These are phyloP conservation scores for Antitrichia curtipendula DNA, from an alignment of 225 moss, liverwort and hornwort species.

Conservation along the genomic window DNA sequence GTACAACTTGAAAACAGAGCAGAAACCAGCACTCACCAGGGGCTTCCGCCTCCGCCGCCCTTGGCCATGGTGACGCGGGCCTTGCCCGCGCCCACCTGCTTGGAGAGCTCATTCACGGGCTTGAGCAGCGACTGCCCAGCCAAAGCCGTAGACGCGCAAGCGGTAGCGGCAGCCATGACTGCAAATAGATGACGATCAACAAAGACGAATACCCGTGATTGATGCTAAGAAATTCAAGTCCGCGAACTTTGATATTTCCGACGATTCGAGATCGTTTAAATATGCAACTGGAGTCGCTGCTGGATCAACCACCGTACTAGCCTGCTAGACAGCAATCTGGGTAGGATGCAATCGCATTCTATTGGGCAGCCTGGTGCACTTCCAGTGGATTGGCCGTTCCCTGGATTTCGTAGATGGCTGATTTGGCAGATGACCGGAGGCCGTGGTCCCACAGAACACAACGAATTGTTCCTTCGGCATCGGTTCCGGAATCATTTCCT, in stretches of 20 bases:
- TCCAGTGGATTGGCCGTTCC: not conserved
- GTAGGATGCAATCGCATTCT: not conserved
- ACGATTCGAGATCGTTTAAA: not conserved
- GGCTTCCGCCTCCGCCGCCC: not conserved
- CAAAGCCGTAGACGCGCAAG: not conserved
- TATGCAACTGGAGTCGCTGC: not conserved
- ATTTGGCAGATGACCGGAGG: not conserved
- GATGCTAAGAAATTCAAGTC: too few relatives aligned
- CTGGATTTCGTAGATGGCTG: not conserved
- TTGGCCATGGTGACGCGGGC: slow-evolving; percentile 1
- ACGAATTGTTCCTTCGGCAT: too few relatives aligned
- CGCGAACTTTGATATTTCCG: not conserved
- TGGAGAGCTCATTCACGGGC: not conserved
- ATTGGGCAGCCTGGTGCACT: not conserved
- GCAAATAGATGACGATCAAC: too few relatives aligned
- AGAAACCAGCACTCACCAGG: not conserved
- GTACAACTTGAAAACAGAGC: not conserved
- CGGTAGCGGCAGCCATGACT: not conserved
- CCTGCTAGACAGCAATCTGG: not conserved
- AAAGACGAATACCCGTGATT: accelerated
- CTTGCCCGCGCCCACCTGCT: not conserved
- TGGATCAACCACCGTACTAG: not conserved
- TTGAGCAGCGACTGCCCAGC: not conserved
- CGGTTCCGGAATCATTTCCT: not conserved
- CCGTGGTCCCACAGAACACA: not conserved